Conservation (phyloP, 2,329 filamentous ascomycete species). For the Colletotrichum cordylinicola region DNA sequence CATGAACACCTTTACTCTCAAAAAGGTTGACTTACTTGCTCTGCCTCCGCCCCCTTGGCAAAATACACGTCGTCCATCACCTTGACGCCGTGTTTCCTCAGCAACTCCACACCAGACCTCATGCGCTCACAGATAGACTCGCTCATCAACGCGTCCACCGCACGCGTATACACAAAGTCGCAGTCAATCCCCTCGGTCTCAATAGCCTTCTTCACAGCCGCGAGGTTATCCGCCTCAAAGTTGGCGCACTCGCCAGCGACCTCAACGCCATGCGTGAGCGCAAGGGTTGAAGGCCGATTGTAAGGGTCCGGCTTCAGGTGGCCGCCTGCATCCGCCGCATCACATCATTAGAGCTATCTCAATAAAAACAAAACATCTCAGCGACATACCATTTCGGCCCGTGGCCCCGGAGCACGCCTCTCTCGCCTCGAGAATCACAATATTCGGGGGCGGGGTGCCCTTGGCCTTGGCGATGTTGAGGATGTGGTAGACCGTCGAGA, state of each 20-base stretch:
- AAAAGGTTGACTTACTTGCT: constrained; percentile 28
- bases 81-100: constrained; percentile 32
- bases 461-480: constrained; percentile 31
- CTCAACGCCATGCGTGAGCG: constrained; percentile 45
- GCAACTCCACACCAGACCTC: constrained; percentile 32
- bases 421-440: constrained; percentile 57
- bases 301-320: constrained; percentile 56
- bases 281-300: constrained; percentile 61
- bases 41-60: constrained; percentile 29
- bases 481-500: constrained; percentile 22
- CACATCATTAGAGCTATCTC: constrained; percentile 38
- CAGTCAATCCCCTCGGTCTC: constrained; percentile 46
- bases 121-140: constrained; percentile 25
- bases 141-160: constrained; percentile 42
- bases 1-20: constrained; percentile 29
- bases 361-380: constrained; percentile 44
- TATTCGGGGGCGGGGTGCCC: constrained; percentile 25
- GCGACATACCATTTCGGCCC: constrained; percentile 52
- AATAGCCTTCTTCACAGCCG: constrained; percentile 39
- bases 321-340: constrained; percentile 43
- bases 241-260: constrained; percentile 47
- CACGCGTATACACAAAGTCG: constrained; percentile 46
- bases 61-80: constrained; percentile 34
- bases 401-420: constrained; percentile 57
- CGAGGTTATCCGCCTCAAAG: constrained; percentile 47